A percentile compares a stretch with the other conserved stretches of the same genome.
phyloP scores from a whole-genome alignment of 371 early-diverging fungal species.

The Mortierella sp. region DNA sequence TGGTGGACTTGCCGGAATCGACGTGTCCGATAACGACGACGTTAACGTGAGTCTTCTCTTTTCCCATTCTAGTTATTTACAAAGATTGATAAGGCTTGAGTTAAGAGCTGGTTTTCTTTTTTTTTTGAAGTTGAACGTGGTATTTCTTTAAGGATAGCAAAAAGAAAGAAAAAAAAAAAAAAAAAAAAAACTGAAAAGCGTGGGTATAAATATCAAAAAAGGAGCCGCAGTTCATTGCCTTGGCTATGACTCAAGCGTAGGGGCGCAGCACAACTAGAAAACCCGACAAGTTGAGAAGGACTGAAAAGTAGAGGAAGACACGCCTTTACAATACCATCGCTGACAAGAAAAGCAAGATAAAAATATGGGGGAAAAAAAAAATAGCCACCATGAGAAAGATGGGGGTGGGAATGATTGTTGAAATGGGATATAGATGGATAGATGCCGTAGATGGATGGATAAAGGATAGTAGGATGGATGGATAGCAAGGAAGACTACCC shows the following conservation, averaged over 20 bases:
- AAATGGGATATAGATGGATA: not conserved
- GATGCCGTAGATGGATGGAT: conserved; percentile 2
- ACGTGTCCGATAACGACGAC: conserved; percentile 99
- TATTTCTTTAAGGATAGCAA: not conserved
- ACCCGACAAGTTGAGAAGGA: not conserved
- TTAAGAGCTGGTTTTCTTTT: not conserved
- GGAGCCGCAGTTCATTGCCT: not conserved
- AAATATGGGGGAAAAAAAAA: not conserved
- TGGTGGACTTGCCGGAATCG: conserved; percentile 97
- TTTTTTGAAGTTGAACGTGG: not conserved
- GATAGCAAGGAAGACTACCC: conserved; percentile 17
- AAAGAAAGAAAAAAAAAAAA: not conserved
- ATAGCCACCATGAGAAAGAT: not conserved
- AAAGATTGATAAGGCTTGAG: conserved; percentile 82
- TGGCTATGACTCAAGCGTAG: not conserved
- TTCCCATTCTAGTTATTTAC: conserved; percentile 78
- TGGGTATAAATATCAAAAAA: conserved; percentile 4
- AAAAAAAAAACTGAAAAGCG: not conserved
- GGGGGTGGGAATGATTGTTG: not conserved
- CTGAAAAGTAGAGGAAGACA: not conserved
- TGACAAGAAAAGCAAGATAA: not conserved
- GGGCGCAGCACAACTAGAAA: not conserved
- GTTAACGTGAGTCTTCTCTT: conserved; percentile 95
- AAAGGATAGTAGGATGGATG: conserved; percentile 27
- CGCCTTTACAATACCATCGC: not conserved